phyloP scores from a whole-genome alignment of 129 eudicot genomes.

The Lonicera japonica region DNA sequence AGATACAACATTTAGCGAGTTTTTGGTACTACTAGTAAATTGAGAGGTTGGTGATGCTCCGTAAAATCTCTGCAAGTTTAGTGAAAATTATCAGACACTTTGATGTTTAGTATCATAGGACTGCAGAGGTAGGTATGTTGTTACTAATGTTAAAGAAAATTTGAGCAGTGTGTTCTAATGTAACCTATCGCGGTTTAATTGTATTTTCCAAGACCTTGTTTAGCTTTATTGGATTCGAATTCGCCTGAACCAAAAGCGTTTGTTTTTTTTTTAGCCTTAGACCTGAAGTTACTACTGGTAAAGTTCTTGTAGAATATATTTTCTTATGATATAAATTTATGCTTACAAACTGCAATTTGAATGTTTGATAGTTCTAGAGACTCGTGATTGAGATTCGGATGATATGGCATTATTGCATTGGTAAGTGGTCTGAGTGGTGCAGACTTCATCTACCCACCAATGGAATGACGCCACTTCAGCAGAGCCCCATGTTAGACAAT shows the following conservation, averaged over 20 bases:
- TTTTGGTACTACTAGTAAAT: not conserved
- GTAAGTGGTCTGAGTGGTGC: too few relatives aligned
- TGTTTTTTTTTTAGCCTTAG: not conserved
- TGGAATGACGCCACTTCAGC: too few relatives aligned
- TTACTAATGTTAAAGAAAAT: slow-evolving; percentile 15
- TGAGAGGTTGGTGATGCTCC: not conserved
- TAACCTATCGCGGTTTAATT: slow-evolving; percentile 1
- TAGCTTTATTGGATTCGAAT: slow-evolving; percentile 16
- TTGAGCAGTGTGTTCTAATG: not conserved
- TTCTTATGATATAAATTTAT: too few relatives aligned
- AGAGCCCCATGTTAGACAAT: too few relatives aligned
- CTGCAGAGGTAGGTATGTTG: slow-evolving; percentile 17
- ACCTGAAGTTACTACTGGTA: not conserved
- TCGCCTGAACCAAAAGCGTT: not conserved
- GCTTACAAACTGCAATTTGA: too few relatives aligned
- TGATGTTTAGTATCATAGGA: slow-evolving; percentile 15
- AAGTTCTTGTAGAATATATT: too few relatives aligned
- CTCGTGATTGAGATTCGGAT: too few relatives aligned
- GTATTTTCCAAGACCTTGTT: slow-evolving; percentile 15
- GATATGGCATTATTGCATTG: too few relatives aligned
- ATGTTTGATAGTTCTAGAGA: too few relatives aligned
- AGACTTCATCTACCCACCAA: too few relatives aligned
- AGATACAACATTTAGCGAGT: slow-evolving; percentile 3
- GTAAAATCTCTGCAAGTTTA: not conserved
- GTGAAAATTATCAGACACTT: slow-evolving; percentile 3